These are phyloP conservation scores for Backusella sp. DNA, from an alignment of 192 early-diverging fungal genomes.

Conservation along the genomic window DNA sequence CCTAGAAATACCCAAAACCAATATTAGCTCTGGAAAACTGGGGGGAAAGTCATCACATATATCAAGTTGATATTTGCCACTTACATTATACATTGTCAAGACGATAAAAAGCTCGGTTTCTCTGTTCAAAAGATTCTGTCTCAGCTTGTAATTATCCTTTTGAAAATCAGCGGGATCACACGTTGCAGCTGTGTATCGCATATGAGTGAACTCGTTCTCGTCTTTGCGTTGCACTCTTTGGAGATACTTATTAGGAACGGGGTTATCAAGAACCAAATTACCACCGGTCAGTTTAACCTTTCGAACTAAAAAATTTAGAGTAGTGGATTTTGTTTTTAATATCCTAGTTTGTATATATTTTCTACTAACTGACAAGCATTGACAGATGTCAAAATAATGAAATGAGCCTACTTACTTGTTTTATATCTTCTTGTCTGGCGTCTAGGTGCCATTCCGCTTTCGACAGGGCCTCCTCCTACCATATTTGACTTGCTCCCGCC, in stretches of 20 bases:
- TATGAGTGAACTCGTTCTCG: slow-evolving; percentile 70
- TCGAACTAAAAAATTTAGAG: slow-evolving; percentile 12
- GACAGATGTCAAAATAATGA: not conserved
- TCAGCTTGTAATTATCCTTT: slow-evolving; percentile 56
- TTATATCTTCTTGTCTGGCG: slow-evolving; percentile 48
- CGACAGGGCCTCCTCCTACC: slow-evolving; percentile 12
- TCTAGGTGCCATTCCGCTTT: slow-evolving; percentile 24
- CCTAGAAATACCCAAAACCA: slow-evolving; percentile 37
- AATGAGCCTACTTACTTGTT: slow-evolving; percentile 27
- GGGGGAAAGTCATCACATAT: too few relatives aligned
- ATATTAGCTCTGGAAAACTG: not conserved
- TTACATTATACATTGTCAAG: slow-evolving; percentile 73
- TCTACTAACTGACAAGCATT: not conserved
- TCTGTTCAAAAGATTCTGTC: slow-evolving; percentile 52
- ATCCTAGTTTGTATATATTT: not conserved
- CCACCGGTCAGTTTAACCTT: slow-evolving; percentile 68
- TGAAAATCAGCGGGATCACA: slow-evolving; percentile 67
- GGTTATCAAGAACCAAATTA: slow-evolving; percentile 68
- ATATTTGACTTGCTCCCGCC: slow-evolving; percentile 10
- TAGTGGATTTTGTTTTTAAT: not conserved
- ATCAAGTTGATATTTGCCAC: not conserved
- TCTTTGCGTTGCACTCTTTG: slow-evolving; percentile 47
- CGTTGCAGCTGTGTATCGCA: slow-evolving; percentile 73
- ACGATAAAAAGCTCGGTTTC: slow-evolving; percentile 70
- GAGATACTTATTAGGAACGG: slow-evolving; percentile 59